These are phyloP conservation scores for Trichophaea hybrida DNA, from an alignment of 2,329 filamentous ascomycete species.

Conservation along the genomic window DNA sequence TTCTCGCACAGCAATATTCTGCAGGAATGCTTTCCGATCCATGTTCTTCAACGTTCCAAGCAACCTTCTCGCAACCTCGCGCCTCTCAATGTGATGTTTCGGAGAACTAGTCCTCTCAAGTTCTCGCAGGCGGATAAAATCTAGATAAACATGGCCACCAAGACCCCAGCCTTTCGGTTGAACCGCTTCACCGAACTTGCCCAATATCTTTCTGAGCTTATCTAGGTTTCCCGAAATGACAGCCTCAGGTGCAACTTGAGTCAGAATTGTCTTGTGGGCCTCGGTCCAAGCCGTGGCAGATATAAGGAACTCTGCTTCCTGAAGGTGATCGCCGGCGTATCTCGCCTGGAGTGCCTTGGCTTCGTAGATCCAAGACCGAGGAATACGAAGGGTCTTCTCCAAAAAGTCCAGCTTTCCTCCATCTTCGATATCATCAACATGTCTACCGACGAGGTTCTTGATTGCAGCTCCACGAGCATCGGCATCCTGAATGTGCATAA, in stretches of 20 bases:
- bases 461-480: conserved; percentile 50
- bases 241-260: conserved; percentile 64
- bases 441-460: conserved; percentile 58
- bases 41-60: conserved; percentile 36
- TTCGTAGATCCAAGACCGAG: conserved; percentile 67
- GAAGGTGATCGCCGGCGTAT: conserved; percentile 51
- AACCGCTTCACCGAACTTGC: conserved; percentile 49
- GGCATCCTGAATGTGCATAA: conserved; percentile 56
- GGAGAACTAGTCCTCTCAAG: not conserved
- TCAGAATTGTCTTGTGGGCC: conserved; percentile 70
- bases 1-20: conserved; percentile 63
- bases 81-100: conserved; percentile 28
- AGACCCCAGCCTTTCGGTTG: conserved; percentile 58
- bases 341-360: conserved; percentile 62
- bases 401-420: conserved; percentile 42
- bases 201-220: conserved; percentile 52
- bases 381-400: conserved; percentile 52
- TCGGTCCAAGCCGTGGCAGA: conserved; percentile 61
- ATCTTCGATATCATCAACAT: conserved; percentile 48
- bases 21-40: conserved; percentile 37
- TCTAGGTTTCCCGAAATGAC: conserved; percentile 72
- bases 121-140: conserved; percentile 32
- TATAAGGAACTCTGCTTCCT: conserved; percentile 68
- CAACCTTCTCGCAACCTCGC: conserved; percentile 34
- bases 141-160: conserved; percentile 66